These are phyloP conservation scores for Ustilago crameri DNA, from an alignment of 1,284 basidiomycete genomes.

Conservation along the genomic window DNA sequence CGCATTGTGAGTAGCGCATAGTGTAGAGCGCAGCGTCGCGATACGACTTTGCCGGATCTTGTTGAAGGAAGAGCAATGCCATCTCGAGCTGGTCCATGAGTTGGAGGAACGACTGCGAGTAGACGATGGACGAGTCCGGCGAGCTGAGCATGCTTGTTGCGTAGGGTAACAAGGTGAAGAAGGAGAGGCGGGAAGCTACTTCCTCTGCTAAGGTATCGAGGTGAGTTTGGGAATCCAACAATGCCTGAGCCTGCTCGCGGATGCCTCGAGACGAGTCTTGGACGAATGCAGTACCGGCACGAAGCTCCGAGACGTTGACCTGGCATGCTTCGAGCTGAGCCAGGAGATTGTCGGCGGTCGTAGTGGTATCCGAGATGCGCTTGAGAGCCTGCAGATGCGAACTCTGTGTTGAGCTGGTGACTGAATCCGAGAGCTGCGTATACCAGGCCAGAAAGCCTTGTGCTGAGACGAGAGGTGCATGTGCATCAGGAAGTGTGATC, in stretches of 20 bases:
- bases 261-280: conserved; percentile 59
- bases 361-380: conserved; percentile 39
- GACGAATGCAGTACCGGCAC: conserved; percentile 57
- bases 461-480: conserved; percentile 42
- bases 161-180: conserved; percentile 61
- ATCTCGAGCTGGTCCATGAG: conserved; percentile 61
- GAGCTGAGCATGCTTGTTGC: conserved; percentile 58
- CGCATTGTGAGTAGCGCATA: conserved; percentile 62
- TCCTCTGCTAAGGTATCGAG: conserved; percentile 51
- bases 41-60: conserved; percentile 41
- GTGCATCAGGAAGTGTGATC: conserved; percentile 19
- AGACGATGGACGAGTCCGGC: conserved; percentile 48
- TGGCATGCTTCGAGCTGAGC: conserved; percentile 55
- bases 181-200: conserved; percentile 54
- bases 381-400: conserved; percentile 41
- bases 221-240: conserved; percentile 50
- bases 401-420: conserved; percentile 51
- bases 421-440: conserved; percentile 43
- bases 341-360: conserved; percentile 42
- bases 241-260: conserved; percentile 54
- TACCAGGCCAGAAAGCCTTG: conserved; percentile 55
- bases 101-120: conserved; percentile 52
- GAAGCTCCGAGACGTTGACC: conserved; percentile 55
- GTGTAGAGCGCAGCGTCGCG: conserved; percentile 59
- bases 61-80: conserved; percentile 57